phyloP scores from a whole-genome alignment of 495 filamentous ascomycete genomes.

The Pseudevernia furfuracea region DNA sequence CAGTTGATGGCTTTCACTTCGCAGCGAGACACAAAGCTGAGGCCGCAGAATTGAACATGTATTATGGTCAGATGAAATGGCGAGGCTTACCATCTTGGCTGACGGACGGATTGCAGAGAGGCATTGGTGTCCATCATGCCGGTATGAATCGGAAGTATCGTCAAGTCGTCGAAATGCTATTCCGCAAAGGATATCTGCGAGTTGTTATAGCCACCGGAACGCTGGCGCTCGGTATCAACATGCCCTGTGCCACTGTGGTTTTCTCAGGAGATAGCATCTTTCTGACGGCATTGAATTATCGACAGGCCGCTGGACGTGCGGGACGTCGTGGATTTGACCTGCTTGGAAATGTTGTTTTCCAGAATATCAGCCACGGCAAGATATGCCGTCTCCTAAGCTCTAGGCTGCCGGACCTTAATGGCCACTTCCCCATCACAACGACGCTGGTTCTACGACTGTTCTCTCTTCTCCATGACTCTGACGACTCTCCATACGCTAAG shows the following conservation, averaged over 20 bases:
- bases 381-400: conserved; percentile 60
- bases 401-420: conserved; percentile 60
- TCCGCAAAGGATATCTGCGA: conserved; percentile 62
- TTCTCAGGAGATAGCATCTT: conserved; percentile 66
- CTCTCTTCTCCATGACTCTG: conserved; percentile 56
- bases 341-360: conserved; percentile 74
- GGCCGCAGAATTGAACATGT: conserved; percentile 44
- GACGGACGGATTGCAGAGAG: conserved; percentile 50
- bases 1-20: conserved; percentile 56
- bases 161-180: conserved; percentile 63
- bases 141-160: conserved; percentile 73
- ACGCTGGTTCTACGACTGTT: conserved; percentile 63
- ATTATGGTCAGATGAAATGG: conserved; percentile 37
- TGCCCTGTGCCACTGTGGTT: conserved; percentile 76
- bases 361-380: conserved; percentile 40
- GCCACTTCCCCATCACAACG: conserved; percentile 71
- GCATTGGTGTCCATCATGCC: conserved; percentile 69
- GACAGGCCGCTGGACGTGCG: conserved; percentile 68
- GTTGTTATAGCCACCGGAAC: conserved; percentile 75
- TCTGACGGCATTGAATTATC: conserved; percentile 65
- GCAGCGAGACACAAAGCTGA: conserved; percentile 50
- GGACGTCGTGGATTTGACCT: conserved; percentile 75
- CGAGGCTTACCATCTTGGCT: conserved; percentile 42
- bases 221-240: conserved; percentile 70
- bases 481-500: conserved; percentile 50